Base-by-base conservation (phyloP, 73 alveolate species). In the Loxodes magnus region DNA sequence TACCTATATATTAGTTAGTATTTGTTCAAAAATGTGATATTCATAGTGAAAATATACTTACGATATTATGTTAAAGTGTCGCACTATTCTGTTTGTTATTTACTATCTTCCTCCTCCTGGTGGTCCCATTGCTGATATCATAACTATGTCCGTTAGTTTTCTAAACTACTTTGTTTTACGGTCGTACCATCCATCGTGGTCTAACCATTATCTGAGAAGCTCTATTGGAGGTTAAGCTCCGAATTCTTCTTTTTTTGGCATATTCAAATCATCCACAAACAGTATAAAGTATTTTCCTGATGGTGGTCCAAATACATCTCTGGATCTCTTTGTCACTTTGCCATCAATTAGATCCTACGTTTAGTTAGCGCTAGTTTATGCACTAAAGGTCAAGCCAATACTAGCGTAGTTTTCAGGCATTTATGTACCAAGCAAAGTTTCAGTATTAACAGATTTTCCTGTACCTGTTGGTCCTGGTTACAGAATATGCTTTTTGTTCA, bases 161-260 rank as follows among this genome's bases (percentile, higher is more conserved):
- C 71, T 88, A 74, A 82, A 82, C 44, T 75, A 83, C 67, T 79
- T 88, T 43, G 89, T 96, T 52, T 88, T 83, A 67, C 96, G 66
- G 70, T 93, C 96, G 71, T 90, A 96, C 99, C 99, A 96, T 28
- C 99, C 99, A 16, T 78, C 60, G 72, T 94, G 96, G 74, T 96
- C 99, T 77, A 94, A 59, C 97, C 98, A 94, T 72, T 96, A 95
- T 52, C 99, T 75, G 25, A 96, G 74, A 36, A 96, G 88, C 69
- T 96, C 99, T 49, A 96, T 86, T 0, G 99, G 99, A 26, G 99
- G 99, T 73, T 96, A 95, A 10, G 99, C 99, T n/a, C 99, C 99
- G 54, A 94, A 96, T 53, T 91, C 97, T 70, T 96, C 99, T 79
- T 91, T 86, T 91, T 93, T 65, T 77, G 98, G 99, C 99, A 96